These are phyloP conservation scores for Cladosporium sp. DNA, from an alignment of 2,329 filamentous ascomycete species.

Conservation along the genomic window DNA sequence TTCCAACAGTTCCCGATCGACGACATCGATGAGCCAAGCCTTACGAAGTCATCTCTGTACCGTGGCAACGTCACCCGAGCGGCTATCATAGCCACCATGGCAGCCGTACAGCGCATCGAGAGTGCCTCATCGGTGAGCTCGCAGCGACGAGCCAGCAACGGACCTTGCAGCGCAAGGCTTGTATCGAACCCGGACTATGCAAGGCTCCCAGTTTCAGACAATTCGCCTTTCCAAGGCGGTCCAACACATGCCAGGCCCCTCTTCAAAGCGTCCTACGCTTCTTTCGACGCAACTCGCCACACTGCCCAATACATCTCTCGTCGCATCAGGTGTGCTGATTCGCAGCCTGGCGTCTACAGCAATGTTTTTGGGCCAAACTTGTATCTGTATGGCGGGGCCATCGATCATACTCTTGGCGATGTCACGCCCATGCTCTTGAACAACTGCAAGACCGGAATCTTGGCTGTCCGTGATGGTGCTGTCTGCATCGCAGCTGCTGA, in stretches of 20 bases:
- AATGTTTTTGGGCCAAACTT: conserved; percentile 40
- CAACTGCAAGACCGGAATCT: conserved; percentile 31
- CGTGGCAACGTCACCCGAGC: conserved; percentile 42
- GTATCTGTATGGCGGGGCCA: conserved; percentile 45
- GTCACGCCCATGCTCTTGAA: conserved; percentile 19
- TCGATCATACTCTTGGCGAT: conserved; percentile 36
- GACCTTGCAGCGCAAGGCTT: conserved; percentile 29
- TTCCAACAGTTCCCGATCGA: conserved; percentile 46
- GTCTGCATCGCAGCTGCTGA: conserved; percentile 43
- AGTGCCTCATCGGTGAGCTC: neutral
- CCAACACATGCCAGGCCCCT: conserved; percentile 41
- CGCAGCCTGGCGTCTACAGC: conserved; percentile 45
- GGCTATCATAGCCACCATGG: conserved; percentile 40
- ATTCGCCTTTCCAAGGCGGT: conserved; percentile 42
- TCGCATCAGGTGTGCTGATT: conserved; percentile 45
- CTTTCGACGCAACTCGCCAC: conserved; percentile 41
- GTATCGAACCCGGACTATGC: conserved; percentile 32
- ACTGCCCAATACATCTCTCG: conserved; percentile 42
- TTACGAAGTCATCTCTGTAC: conserved; percentile 47
- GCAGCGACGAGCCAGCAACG: neutral
- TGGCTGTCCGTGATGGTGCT: conserved; percentile 39
- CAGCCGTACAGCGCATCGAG: conserved; percentile 42
- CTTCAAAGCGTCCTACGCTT: conserved; percentile 42
- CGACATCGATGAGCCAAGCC: conserved; percentile 42
- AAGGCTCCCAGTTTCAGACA: conserved; percentile 37